These are phyloP conservation scores for Chaetoscypha palmicola DNA, from an alignment of 2,329 filamentous ascomycete species.

Conservation along the genomic window DNA sequence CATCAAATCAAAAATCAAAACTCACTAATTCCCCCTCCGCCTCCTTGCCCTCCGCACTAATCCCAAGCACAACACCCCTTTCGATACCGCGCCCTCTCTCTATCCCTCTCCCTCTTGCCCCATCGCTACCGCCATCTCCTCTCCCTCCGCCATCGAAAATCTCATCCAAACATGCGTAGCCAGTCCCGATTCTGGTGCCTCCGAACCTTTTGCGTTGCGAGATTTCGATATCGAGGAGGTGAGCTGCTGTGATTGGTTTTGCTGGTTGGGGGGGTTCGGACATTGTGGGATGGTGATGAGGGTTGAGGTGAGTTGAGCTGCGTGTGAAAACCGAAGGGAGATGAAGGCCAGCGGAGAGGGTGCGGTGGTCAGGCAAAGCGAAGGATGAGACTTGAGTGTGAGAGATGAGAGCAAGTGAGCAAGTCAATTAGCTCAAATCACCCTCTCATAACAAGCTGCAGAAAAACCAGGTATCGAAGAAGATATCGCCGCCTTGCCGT, in stretches of 20 bases:
- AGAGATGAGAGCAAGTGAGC: no score
- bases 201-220: slow-evolving; percentile 17
- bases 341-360: no score
- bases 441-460: no score
- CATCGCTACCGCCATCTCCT: slow-evolving; percentile 11
- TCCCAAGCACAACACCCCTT: slow-evolving; percentile 25
- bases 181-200: slow-evolving; percentile 20
- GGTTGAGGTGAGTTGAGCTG: neutral
- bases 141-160: slow-evolving; percentile 22
- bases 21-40: slow-evolving; percentile 26
- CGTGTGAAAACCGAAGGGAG: neutral
- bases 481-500: no score
- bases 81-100: slow-evolving; percentile 11
- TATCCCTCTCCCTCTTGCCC: slow-evolving; percentile 11
- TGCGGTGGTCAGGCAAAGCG: no score
- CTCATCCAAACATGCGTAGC: slow-evolving; percentile 24
- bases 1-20: slow-evolving; percentile 6
- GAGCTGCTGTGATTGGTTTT: slow-evolving; percentile 20
- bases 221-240: slow-evolving; percentile 22
- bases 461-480: no score
- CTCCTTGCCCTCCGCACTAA: slow-evolving; percentile 22
- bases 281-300: neutral
- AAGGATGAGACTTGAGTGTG: no score
- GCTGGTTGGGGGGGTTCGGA: slow-evolving; percentile 9
- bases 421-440: no score